Evolutionary conservation across 108 stramenopile species (phyloP), one percentile per base, ranked within the genome.

Genomic region (Aureococcus anophagefferens): DNA sequence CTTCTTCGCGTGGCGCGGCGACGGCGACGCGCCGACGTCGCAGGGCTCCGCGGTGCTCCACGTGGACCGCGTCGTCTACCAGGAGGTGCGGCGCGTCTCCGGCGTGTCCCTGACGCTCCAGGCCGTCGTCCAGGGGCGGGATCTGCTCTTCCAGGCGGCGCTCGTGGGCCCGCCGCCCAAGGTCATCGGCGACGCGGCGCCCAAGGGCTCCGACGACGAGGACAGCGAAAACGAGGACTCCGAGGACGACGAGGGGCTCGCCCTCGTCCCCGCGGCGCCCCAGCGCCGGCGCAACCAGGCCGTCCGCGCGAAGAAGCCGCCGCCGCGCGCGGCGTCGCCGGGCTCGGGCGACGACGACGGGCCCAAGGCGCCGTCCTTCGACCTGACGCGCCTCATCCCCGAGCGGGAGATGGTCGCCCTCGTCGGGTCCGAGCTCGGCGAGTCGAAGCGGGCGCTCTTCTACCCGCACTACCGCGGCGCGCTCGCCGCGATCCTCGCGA

Each of bases 131-230:
- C 62, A 35, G 63, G 63, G 59, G 62, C 33, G n/a, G 33, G 62
- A 63, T 33, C 62, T 71, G n/a, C 62, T 71, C 63, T 71, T 64
- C 70, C 63, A 64, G 63, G 70, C 70, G 35, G 18, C 34, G 7
- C 17, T 28, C 51, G 51, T 59, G 7, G 21, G 51, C 3, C 51
- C 51, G 51, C 40, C 40, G 13, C 40, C 40, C 13, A 44, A 11
- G 9, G 40, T 11, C 40, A 13, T 11, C 9, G 51, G 14, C 51
- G 21, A 9, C 21, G 51, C 4, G 51, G 21, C 25, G 7, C 0
- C 14, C 21, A 59, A 59, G 21, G 25, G 1, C 25, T 25, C 51
- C 21, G 40, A 44, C 40, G 5, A 5, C 40, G 40, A 44, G 9
- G 40, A 5, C 9, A 11, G 9, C 9, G 40, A 44, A 44, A 37